Evolutionary conservation across 176 grass and related monocot species (phyloP), one percentile per base, ranked within the genome.

Genomic region (Chloris gayana): DNA sequence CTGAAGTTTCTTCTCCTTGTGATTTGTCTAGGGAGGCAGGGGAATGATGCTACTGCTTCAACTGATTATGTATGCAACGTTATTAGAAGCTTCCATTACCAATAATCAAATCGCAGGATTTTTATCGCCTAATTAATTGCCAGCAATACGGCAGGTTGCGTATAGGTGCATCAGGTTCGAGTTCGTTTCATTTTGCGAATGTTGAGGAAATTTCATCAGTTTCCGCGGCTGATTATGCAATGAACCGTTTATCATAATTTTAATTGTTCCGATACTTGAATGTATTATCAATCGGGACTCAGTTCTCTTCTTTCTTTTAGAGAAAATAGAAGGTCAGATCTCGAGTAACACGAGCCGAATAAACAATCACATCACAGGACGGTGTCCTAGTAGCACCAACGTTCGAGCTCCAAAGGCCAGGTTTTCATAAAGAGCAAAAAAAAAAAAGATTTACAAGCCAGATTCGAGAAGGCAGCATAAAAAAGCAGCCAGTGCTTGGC

Each of bases 381-480:
- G 54, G 54, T 57, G 54, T 24, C 22, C 54, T 57, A 0, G 11
- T 3, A 57, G 54, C 54, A 25, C 54, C 8, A 57, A 11, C 50
- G 19, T 22, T 7, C 50, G 54, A 57, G 54, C 7, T 57, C n/a
- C 8, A 57, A 8, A 25, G 21, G 54, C 21, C 22, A 57, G 54
- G 11, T 24, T 57, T 25, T 24, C 8, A 11, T 21, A 7, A 53
- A 53, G 0, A 51, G 4, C 0, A 51, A 19, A 37, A 37, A 37
- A 5, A 37, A 10, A 53, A 22, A 22, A 4, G 13, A 5, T 18
- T 77, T 26, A 47, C 17, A 8, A 6, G 3, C 35, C 3, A 62
- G 73, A 76, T 76, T 84, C 53, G 38, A 64, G 29, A 69, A 46
- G 22, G 21, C 64, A 3, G 22, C 11, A 21, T 69, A 29, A 39